phyloP scores from a whole-genome alignment of 352 stramenopile genomes.

The Globisporangium sylvaticum region DNA sequence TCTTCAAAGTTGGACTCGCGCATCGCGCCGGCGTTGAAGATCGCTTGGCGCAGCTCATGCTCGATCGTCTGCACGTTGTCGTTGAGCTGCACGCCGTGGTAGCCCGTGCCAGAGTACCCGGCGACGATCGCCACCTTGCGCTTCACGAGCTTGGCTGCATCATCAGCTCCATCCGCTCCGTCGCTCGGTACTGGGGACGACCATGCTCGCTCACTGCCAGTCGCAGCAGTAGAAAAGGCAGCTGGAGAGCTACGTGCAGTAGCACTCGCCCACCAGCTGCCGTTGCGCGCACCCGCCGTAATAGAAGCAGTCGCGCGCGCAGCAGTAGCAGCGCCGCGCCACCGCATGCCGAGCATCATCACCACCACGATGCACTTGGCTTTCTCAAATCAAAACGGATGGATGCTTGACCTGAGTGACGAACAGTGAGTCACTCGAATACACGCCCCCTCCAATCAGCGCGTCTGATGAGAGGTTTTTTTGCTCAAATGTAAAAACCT shows the following conservation, averaged over 20 bases:
- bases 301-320: conserved; percentile 1
- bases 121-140: conserved; percentile 86
- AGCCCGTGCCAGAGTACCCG: conserved; percentile 79
- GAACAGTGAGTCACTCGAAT: neutral
- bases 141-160: conserved; percentile 42
- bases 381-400: neutral
- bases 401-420: neutral
- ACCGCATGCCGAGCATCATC: conserved; percentile 9
- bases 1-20: conserved; percentile 87
- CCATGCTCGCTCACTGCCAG: neutral
- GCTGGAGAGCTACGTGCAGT: neutral
- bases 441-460: neutral
- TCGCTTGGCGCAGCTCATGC: conserved; percentile 68
- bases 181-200: neutral
- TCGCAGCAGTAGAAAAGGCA: neutral
- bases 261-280: neutral
- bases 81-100: conserved; percentile 78
- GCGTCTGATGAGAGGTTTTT: neutral
- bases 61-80: conserved; percentile 83
- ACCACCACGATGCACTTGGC: too few relatives aligned
- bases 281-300: neutral
- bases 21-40: conserved; percentile 80
- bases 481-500: neutral
- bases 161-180: neutral
- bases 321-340: neutral